A percentile compares a stretch with the other conserved stretches of the same genome.
Conservation (phyloP, 2,329 filamentous ascomycete species). For the Bipolaris gigantea region DNA sequence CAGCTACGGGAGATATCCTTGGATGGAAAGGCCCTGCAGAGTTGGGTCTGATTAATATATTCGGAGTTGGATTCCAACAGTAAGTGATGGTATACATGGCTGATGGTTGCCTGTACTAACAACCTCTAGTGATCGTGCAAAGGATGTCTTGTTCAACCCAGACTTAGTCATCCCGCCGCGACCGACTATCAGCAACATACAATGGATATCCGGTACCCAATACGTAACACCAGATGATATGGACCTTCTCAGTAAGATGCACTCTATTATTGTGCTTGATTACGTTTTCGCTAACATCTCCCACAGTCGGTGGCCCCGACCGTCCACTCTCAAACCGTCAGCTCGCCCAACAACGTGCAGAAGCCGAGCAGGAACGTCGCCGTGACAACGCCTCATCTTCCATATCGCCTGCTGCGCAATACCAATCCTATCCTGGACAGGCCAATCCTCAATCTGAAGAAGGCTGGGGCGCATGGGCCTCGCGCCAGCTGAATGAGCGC, state of each 20-base stretch:
- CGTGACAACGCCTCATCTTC: conserved; percentile 40
- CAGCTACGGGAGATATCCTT: conserved; percentile 77
- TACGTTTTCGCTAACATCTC: conserved; percentile 1
- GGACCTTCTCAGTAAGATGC: conserved; percentile 69
- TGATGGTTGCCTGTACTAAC: conserved; percentile 11
- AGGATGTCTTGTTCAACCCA: conserved; percentile 80
- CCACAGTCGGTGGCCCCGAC: conserved; percentile 76
- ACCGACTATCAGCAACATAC: conserved; percentile 90
- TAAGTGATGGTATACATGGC: conserved; percentile 46
- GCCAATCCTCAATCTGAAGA: conserved; percentile 41
- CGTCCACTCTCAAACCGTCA: conserved; percentile 87
- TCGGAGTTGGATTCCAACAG: conserved; percentile 71
- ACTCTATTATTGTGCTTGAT: neutral
- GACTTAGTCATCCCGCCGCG: conserved; percentile 72
- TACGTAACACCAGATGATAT: conserved; percentile 85
- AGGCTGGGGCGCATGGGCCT: conserved; percentile 75
- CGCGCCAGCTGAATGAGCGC: conserved; percentile 82
- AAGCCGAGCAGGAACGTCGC: conserved; percentile 62
- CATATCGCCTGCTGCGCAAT: conserved; percentile 35
- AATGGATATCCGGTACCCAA: conserved; percentile 96
- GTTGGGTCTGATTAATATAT: conserved; percentile 78
- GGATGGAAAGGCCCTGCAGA: conserved; percentile 90
- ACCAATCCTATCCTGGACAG: conserved; percentile 25
- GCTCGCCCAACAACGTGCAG: conserved; percentile 75
- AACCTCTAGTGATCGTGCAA: conserved; percentile 47